Evolutionary conservation across 768 basidiomycete genomes (phyloP), one percentile per base, ranked within the genome.

Genomic region (Pulveroboletus ravenelii): DNA sequence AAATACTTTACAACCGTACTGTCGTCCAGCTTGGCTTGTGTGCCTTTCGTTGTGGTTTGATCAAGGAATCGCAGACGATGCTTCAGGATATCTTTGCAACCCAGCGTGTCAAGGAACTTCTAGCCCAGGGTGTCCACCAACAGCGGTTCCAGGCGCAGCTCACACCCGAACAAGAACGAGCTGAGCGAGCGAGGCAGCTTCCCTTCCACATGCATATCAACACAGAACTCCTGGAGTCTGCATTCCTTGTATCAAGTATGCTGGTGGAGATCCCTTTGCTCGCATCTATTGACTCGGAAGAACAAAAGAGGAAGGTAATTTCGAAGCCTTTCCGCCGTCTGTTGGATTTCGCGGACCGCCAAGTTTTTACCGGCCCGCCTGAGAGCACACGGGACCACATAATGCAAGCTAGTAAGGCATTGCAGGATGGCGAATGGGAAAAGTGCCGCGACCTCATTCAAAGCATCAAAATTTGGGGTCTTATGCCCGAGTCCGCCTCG

Each of bases 141-240:
- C 89, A 92, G 61, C 82, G 93, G 31, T 95, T 85, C 76, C 87
- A 90, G 59, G 67, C 69, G 40, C 79, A 82, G 9, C 73, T 94
- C 51, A 82, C 87, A 12, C 92, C 92, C 2, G 96, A 99, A 69
- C 96, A 99, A 71, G 96, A 99, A 68, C 89, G 93, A 64, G 85
- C 93, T 3, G 96, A 99, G 69, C 90, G 93, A 58, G 87, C 93
- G 57, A 82, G 96, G 31, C 92, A 97, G 61, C 78, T 99, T 20
- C 96, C 96, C 27, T 99, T 98, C 85, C 96, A 99, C 70, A 89
- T 98, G 88, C 96, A 99, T 70, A 93, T 98, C 72, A 99, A 98
- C 74, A 92, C 96, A 13, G 96, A 98, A 70, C 77, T 99, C 9
- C 76, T 98, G 48, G 96, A 98, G 70, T 94, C 94, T 17, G 96